Evolutionary conservation across 1,139 yeast species (phyloP), one percentile per base, ranked within the genome.

Genomic region (Hyphopichia khmerensis): DNA sequence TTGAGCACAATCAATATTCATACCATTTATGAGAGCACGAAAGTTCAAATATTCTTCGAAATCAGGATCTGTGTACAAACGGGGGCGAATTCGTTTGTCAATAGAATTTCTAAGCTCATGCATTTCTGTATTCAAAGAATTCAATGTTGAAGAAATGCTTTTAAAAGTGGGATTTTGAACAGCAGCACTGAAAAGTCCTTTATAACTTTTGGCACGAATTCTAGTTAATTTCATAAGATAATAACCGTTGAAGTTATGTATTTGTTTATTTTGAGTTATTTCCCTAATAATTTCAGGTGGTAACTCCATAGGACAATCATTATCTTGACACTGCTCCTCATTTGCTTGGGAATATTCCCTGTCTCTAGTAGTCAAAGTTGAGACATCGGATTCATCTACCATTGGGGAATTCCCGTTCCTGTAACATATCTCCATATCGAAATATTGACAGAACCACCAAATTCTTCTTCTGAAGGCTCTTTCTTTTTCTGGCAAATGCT

Each of bases 351-450:
- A n/a, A 7, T n/a, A 15, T 13, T 40, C 36, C 7, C 18, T 37
- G 44, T 27, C 45, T 27, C 15, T 44, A 19, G 52, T 55, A 10
- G 49, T 48, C 32, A 55, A 48, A 1, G 68, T 65, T 2, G 77
- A 64, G 19, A 71, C 76, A 59, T 82, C 87, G n/a, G 55, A 50
- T 32, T 69, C 76, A 50, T 74, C 69, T 17, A 84, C 69, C 19
- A 75, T 52, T 0, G 88, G 85, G 1, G 88, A 82, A 44, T 79
- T 76, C 4, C 90, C 90, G 31, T 71, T 57, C 46, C 80, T 73
- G 51, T 79, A 64, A 42, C 85, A 75, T 21, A 72, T 52, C 33
- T 78, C 82, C 49, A 75, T 73, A 53, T 85, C 91, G 35, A 71
- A 56, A 36, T 64, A 59, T 48, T 78, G 81, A 44, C 84, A 74